Evolutionary conservation across 1,284 basidiomycete species (phyloP).

Genomic region (Coniferiporia sulphurascens): DNA sequence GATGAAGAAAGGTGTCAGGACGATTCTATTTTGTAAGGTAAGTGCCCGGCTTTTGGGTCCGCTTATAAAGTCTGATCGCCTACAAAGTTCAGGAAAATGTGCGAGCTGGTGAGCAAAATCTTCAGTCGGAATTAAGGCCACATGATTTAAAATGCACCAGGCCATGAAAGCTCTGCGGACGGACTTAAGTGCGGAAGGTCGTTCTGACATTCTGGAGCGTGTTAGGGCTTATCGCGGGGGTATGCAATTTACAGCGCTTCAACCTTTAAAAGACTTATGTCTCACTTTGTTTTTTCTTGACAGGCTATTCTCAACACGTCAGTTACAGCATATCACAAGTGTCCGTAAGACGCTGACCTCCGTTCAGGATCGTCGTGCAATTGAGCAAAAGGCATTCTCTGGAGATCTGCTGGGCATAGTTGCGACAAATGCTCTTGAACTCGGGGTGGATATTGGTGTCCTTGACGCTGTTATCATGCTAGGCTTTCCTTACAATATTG

Average conservation of each 20-base stretch:
- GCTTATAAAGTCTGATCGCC: not conserved
- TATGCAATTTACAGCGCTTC: conserved; percentile 23
- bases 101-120: conserved; percentile 60
- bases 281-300: not conserved
- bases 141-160: conserved; percentile 28
- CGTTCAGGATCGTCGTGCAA: conserved; percentile 70
- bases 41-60: conserved; percentile 13
- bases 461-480: conserved; percentile 89
- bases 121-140: not conserved
- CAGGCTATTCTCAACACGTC: conserved; percentile 56
- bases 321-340: conserved; percentile 1
- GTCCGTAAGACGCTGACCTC: conserved; percentile 22
- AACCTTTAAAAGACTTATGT: not conserved
- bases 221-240: conserved; percentile 87
- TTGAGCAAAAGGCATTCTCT: conserved; percentile 84
- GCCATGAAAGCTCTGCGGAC: conserved; percentile 77
- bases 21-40: conserved; percentile 88
- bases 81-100: conserved; percentile 53
- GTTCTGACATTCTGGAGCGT: conserved; percentile 69
- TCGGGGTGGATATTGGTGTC: conserved; percentile 87
- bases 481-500: conserved; percentile 77
- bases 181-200: conserved; percentile 71
- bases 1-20: conserved; percentile 76
- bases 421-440: conserved; percentile 88
- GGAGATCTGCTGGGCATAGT: conserved; percentile 81